Evolutionary conservation across 164 flowering plant species (phyloP), one percentile per base, ranked within the genome.

Genomic region (Nymphaea colorata): DNA sequence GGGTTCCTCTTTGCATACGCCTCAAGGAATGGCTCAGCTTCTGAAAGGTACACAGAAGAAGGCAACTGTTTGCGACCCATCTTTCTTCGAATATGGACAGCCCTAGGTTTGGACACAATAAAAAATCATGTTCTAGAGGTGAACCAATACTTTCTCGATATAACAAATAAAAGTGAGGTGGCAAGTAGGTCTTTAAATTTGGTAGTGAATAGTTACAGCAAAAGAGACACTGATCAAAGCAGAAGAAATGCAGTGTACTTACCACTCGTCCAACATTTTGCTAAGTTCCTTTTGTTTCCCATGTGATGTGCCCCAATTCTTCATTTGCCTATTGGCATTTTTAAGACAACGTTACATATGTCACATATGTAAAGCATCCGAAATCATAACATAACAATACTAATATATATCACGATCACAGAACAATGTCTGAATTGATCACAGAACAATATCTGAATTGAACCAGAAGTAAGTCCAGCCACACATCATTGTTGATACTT

Each of bases 241-340:
- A 41, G 44, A 64, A 59, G 60, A 44, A 61, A n/a, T 41, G 72
- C 7, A n/a, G 67, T 0, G 17, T 25, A 25, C 63, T 65, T 86
- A 91, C 99, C 99, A 94, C 85, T 91, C 98, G 83, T 94, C 93
- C 44, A 94, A 84, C 98, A 94, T 85, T 76, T 88, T 90, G 86
- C 84, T 82, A 64, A 91, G 89, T 74, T 86, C 87, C 74, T 79
- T 79, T 73, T 90, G 96, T 82, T 91, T 94, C 67, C 69, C 86
- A 14, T 84, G 74, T 64, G 98, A 94, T 10, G 94, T 92, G 53
- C 87, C 87, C 99, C 98, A 94, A 47, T 36, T 83, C 74, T 87
- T 85, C 98, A 94, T 88, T 83, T 91, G 99, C 85, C 98, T 94
- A 68, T 16, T 15, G 14, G 15, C 63, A 61, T 16, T 16, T 15